Base-by-base conservation (phyloP, 352 stramenopile genomes). In the Phytopythium vexans region DNA sequence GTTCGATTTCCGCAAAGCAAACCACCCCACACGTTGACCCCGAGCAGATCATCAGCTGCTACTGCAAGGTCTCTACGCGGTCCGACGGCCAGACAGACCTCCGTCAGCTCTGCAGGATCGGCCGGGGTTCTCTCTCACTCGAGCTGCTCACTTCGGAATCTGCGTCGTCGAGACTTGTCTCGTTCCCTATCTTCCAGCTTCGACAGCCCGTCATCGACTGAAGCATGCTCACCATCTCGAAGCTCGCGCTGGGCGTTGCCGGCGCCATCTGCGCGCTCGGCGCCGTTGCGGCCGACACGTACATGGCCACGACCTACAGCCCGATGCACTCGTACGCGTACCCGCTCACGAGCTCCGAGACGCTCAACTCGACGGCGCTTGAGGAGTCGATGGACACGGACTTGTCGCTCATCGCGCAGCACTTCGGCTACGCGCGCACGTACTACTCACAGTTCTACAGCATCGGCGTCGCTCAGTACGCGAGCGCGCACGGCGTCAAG, bases 391-490 rank as follows among this genome's bases (percentile, higher is more conserved):
- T 82, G 27, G 70, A 83, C 37, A 48, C 62, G 6, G 74, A 88
- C 55, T 72, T 88, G 34, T 40, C 37, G 7, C 61, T 77, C 36
- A 72, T 86, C 39, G 62, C 57, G 31, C 33, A 74, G 50, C 60
- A 70, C 32, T 77, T 85, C 58, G 77, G 64, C 3, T 65, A 78
- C 41, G 70, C 84, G 48, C 75, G 73, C 41, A 89, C 75, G 21
- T 89, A 79, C 60, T 74, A 87, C 62, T 71, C 78, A 50, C 64
- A 77, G 48, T 80, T 73, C 45, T 81, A 65, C 38, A 72, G 69
- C 38, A 74, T 82, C 34, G 55, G 66, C 37, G 57, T 84, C 3
- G 64, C 74, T 16, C 55, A 70, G 41, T 78, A 75, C 49, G 73
- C 73, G 0, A 58, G 54, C 21, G 70, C 72, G 60, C 71, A 83